phyloP scores from a whole-genome alignment of 1,284 basidiomycete genomes.

The Anthracocystis setariae region DNA sequence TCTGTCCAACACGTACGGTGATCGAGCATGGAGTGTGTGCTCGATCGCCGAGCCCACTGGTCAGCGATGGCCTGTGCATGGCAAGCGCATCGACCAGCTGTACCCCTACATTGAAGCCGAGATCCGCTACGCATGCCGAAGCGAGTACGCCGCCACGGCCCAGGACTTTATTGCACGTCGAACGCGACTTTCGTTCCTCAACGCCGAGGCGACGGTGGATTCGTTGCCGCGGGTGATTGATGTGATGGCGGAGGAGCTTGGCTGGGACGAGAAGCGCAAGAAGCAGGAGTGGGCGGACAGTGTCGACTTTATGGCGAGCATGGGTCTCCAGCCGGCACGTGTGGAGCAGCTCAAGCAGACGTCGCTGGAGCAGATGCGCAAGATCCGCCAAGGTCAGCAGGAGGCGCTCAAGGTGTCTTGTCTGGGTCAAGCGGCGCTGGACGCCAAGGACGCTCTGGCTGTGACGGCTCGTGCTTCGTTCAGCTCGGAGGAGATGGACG shows the following conservation, averaged over 20 bases:
- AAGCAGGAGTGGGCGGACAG: conserved; percentile 65
- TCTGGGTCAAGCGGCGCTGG: conserved; percentile 35
- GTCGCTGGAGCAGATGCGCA: conserved; percentile 53
- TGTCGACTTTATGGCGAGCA: conserved; percentile 67
- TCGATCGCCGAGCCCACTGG: conserved; percentile 82
- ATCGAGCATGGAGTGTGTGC: conserved; percentile 94
- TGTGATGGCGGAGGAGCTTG: conserved; percentile 87
- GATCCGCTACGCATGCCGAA: conserved; percentile 85
- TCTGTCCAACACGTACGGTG: conserved; percentile 91
- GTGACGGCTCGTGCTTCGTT: conserved; percentile 55
- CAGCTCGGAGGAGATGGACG: conserved; percentile 60
- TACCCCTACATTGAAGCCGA: conserved; percentile 96
- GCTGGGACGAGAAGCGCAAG: conserved; percentile 78
- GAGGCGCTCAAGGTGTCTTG: conserved; percentile 34
- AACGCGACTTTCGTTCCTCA: conserved; percentile 90
- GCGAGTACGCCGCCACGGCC: conserved; percentile 91
- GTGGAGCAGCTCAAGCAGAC: conserved; percentile 52
- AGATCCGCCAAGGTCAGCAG: conserved; percentile 43
- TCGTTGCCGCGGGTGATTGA: conserved; percentile 87
- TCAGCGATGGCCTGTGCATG: conserved; percentile 84
- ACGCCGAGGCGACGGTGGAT: conserved; percentile 85
- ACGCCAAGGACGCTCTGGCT: conserved; percentile 48
- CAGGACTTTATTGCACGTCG: conserved; percentile 92
- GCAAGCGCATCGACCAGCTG: conserved; percentile 77
- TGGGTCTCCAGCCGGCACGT: conserved; percentile 67